Evolutionary conservation across 129 eudicot genomes (phyloP).

Genomic region (carrot (Daucus carota)): DH1_v3.0 NC_030389.2:45676501-45677000

Average conservation of each 20-base stretch:
- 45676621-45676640: constrained; percentile 24
- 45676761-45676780: constrained; percentile 61
- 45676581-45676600: constrained; percentile 25
- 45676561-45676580: neutral
- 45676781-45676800: constrained; percentile 39
- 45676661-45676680: constrained; percentile 38
- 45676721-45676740: constrained; percentile 31
- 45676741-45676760: constrained; percentile 46
- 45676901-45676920: neutral
- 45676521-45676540: too few relatives aligned
- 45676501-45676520: neutral
- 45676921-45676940: neutral
- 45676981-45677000: neutral
- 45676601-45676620: constrained; percentile 50
- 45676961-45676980: neutral
- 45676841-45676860: constrained; percentile 33
- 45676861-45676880: constrained; percentile 32
- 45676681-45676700: constrained; percentile 45
- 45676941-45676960: constrained; percentile 1
- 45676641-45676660: constrained; percentile 40
- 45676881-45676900: constrained; percentile 19
- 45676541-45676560: neutral
- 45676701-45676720: constrained; percentile 40
- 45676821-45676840: constrained; percentile 54
- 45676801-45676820: constrained; percentile 42